Evolutionary conservation across 2,329 filamentous ascomycete genomes (phyloP), one percentile per base, ranked within the genome.

Genomic region (Alternaria sp.): DNA sequence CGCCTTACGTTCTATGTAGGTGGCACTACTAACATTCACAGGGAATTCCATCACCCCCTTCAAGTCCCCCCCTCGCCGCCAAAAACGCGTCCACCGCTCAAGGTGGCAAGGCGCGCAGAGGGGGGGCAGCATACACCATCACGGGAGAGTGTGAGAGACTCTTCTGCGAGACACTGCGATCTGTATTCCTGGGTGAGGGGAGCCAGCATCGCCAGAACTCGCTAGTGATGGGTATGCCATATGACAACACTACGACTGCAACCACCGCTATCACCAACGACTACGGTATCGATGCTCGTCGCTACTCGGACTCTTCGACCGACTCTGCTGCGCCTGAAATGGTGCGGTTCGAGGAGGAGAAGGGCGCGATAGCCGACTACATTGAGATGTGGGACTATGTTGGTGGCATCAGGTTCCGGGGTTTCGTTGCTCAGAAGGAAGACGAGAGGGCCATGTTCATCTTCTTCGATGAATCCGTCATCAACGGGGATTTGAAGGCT

Each of bases 81-180:
- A 62, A 57, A 60, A 50, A 62, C 32, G 50, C 60, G 52, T 55
- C 60, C 43, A 21, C 59, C 50, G 89, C 89, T 81, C 84, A 91
- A 79, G 71, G 64, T 70, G 72, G 73, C 70, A 70, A 70, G 78
- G 82, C 82, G 81, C 79, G 81, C 75, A 84, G 82, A 91, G 91
- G 91, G 92, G 93, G 93, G 93, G 93, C 93, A 90, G 90, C 93
- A 91, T 89, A 92, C 84, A 90, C 90, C 86, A 97, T 97, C 88
- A 93, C 91, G 92, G 93, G 91, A 93, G 93, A 97, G 93, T 97
- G 94, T 97, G 94, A 97, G 93, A 97, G 94, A 88, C 95, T 97
- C 91, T 97, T 97, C 89, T 97, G 94, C 85, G 93, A 95, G 91
- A 91, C 90, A 88, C 92, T 97, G 90, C 91, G 89, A 85, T 85